phyloP scores from a whole-genome alignment of 441 rosid species.

The Erysimum pusillum region DNA sequence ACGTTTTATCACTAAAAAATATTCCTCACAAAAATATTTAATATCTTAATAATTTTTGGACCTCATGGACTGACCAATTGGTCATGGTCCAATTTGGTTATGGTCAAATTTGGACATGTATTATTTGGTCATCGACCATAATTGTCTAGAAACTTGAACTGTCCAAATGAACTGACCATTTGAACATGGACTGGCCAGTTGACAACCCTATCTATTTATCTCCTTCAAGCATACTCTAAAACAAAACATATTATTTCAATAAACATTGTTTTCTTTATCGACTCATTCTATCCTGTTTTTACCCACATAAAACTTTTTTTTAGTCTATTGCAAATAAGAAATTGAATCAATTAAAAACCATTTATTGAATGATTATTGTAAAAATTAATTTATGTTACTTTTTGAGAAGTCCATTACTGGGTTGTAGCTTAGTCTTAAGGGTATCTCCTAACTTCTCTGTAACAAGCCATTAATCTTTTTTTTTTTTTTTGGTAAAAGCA shows the following conservation, averaged over 20 bases:
- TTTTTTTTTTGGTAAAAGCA: no score
- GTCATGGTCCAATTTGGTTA: no score
- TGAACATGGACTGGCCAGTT: no score
- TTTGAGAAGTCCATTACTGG: constrained; percentile 43
- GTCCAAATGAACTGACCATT: no score
- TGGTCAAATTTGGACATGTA: no score
- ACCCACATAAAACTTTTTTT: not conserved
- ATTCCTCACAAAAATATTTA: no score
- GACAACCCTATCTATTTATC: no score
- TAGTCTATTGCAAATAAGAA: not conserved
- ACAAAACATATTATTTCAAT: constrained; percentile 20
- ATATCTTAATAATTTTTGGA: no score
- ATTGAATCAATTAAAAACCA: not conserved
- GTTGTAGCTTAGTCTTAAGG: constrained; percentile 26
- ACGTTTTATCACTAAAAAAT: no score
- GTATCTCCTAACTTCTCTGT: constrained; percentile 59
- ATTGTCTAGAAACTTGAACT: no score
- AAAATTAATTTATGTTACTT: constrained; percentile 45
- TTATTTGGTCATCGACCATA: no score
- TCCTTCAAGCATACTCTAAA: constrained; percentile 49
- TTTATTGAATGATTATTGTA: not conserved
- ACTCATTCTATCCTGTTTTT: not conserved
- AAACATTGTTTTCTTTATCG: not conserved
- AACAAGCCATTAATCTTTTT: constrained; percentile 51
- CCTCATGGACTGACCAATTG: no score